Conservation (phyloP, 2,329 filamentous ascomycete species). For the Aspergillus floridensis region DNA sequence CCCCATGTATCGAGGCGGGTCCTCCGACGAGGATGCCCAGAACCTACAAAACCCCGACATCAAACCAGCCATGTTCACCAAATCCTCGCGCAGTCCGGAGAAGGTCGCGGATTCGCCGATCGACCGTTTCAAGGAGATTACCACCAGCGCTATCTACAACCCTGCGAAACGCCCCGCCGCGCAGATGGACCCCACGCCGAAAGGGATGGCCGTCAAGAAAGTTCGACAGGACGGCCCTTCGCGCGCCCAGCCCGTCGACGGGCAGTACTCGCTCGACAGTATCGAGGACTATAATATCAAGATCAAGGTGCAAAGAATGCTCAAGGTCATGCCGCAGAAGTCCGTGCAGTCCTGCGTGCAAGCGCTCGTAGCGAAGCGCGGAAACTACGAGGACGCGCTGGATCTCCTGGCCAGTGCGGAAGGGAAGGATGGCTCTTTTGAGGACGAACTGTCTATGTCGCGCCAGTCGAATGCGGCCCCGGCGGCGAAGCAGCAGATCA, state of each 20-base stretch:
- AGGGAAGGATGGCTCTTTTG: conserved; percentile 38
- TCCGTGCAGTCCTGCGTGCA: conserved; percentile 50
- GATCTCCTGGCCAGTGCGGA: conserved; percentile 44
- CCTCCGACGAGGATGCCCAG: conserved; percentile 58
- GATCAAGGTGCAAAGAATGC: conserved; percentile 54
- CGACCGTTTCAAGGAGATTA: conserved; percentile 46
- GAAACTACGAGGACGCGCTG: conserved; percentile 57
- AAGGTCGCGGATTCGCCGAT: conserved; percentile 44
- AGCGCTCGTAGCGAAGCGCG: conserved; percentile 50
- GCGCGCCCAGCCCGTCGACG: conserved; percentile 46
- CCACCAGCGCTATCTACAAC: conserved; percentile 43
- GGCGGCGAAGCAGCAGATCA: conserved; percentile 53
- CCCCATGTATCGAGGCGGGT: conserved; percentile 60
- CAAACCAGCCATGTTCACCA: conserved; percentile 57
- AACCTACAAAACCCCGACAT: conserved; percentile 55
- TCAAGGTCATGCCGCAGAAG: conserved; percentile 47
- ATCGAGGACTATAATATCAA: conserved; percentile 51
- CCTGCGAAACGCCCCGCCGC: conserved; percentile 44
- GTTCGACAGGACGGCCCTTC: conserved; percentile 43
- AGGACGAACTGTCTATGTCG: conserved; percentile 39
- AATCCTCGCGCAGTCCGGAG: conserved; percentile 40
- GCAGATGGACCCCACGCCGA: conserved; percentile 44
- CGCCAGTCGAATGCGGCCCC: conserved; percentile 19
- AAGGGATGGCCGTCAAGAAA: conserved; percentile 39
- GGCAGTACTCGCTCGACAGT: conserved; percentile 48